Evolutionary conservation across 495 filamentous ascomycete genomes (phyloP), one percentile per base, ranked within the genome.

Genomic region (Aspergillus carlsbadensis): DNA sequence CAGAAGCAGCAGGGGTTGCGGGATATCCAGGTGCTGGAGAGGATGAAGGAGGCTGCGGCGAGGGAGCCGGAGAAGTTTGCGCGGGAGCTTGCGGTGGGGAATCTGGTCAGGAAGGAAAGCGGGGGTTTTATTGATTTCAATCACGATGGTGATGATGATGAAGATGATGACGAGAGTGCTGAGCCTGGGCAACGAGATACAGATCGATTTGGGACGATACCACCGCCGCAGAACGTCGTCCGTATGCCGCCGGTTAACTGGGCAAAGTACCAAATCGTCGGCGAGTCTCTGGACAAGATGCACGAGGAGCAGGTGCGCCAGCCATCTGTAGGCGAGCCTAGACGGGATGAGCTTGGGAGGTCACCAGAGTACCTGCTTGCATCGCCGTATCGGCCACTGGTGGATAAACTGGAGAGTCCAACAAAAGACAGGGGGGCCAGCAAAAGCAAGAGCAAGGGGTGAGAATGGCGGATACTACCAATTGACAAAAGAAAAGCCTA

Each of bases 161-260:
- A 72, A 0, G 73, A 68, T 7, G 72, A 70, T 0, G 78, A 79
- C 0, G 68, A 66, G 3, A 64, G 66, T 5, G 1, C 18, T 37
- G n/a, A n/a, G n/a, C 21, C 17, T 5, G 34, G 36, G 44, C 10
- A 21, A 21, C 41, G 41, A 4, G 41, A 11, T 13, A 2, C 13
- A 3, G 22, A 17, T 69, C 69, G n/a, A 62, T 76, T 84, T 29
- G 76, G 74, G 15, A 76, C 70, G 18, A 80, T 96, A 1, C 91
- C 92, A 0, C 78, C 77, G 17, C 83, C 88, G n/a, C 92, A 96
- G 72, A 91, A 85, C 60, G 74, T 96, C 2, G 83, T 94, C 8
- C 86, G 91, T 33, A 88, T 84, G 75, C 92, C 92, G 21, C 86
- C 89, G 2, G 82, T 96, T 56, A 95, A 95, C 74, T 96, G 92